phyloP scores from a whole-genome alignment of 345 rosid genomes.

The Melaleuca quinquenervia region DNA sequence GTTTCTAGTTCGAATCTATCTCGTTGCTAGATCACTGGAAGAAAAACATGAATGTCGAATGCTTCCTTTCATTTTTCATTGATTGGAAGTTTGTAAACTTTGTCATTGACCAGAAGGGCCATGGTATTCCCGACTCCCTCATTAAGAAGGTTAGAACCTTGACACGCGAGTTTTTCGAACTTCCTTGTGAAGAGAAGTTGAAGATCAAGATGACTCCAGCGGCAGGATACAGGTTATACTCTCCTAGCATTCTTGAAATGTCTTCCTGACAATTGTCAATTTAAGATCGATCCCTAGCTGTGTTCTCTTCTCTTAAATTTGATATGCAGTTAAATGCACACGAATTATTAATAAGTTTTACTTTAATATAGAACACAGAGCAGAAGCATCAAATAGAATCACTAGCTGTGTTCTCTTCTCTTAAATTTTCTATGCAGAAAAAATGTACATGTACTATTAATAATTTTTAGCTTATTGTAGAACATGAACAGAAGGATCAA shows the following conservation, averaged over 20 bases:
- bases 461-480: not conserved
- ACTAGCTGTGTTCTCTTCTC: not conserved
- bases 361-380: not conserved
- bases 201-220: conserved; percentile 66
- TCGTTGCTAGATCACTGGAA: not conserved
- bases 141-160: conserved; percentile 35
- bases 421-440: not conserved
- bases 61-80: not conserved
- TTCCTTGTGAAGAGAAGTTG: conserved; percentile 51
- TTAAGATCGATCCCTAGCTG: not conserved
- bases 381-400: not conserved
- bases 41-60: not conserved
- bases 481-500: not conserved
- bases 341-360: not conserved
- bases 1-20: not conserved
- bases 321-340: not conserved
- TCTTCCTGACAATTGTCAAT: not conserved
- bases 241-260: not conserved
- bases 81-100: not conserved
- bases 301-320: not conserved
- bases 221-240: conserved; percentile 63
- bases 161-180: conserved; percentile 42
- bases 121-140: conserved; percentile 60
- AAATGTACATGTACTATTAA: not conserved
- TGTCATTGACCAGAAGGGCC: conserved; percentile 49